phyloP scores from a whole-genome alignment of 164 flowering plant genomes.

The Platanus orientalis region DNA sequence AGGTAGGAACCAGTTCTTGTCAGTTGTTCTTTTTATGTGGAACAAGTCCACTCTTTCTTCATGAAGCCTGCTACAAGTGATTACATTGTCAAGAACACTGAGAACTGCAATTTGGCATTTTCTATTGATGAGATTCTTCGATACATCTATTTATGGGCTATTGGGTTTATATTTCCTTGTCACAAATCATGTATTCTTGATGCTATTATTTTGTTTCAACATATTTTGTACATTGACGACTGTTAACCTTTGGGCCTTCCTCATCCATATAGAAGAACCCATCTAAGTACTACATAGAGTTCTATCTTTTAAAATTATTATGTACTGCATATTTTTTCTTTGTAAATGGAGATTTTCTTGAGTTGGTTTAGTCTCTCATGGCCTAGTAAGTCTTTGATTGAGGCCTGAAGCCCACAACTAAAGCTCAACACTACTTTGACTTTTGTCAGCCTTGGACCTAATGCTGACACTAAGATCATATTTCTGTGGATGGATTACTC shows the following conservation, averaged over 20 bases:
- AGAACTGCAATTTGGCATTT: too few relatives aligned
- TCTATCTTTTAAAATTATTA: too few relatives aligned
- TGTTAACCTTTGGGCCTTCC: conserved; percentile 96
- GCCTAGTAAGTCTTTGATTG: too few relatives aligned
- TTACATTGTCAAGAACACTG: conserved; percentile 81
- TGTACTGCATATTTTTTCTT: too few relatives aligned
- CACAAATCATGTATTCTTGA: background rate
- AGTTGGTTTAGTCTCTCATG: too few relatives aligned
- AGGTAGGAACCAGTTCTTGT: conserved; percentile 42
- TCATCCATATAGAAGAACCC: conserved; percentile 96
- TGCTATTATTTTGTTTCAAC: conserved; percentile 14
- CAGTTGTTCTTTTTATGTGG: background rate
- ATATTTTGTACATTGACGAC: conserved; percentile 92
- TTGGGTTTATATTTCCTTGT: background rate
- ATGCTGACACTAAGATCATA: too few relatives aligned
- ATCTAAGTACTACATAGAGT: conserved; percentile 54
- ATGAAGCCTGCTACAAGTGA: conserved; percentile 88
- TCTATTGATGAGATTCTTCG: too few relatives aligned
- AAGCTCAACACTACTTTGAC: too few relatives aligned
- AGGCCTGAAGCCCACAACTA: too few relatives aligned
- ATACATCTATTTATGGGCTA: conserved; percentile 76
- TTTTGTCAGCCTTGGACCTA: too few relatives aligned
- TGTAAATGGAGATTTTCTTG: too few relatives aligned
- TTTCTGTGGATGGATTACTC: too few relatives aligned
- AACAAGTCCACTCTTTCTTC: conserved; percentile 7